phyloP scores from a whole-genome alignment of 768 basidiomycete species.

The Pleurotus tuber-regium region DNA sequence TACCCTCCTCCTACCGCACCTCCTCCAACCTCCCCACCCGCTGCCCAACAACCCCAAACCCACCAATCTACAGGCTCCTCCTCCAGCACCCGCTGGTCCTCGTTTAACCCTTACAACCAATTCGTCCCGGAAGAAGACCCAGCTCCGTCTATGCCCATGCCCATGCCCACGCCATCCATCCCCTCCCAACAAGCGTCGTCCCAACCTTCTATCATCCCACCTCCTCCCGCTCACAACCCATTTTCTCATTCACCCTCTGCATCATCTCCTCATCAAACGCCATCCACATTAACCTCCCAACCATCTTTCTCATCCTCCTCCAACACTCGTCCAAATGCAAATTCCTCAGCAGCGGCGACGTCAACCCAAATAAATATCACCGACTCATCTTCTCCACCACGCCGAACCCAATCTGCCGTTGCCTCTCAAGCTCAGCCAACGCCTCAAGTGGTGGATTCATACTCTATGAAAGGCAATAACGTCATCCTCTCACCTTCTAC shows the following conservation, averaged over 20 bases:
- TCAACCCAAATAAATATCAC: no score
- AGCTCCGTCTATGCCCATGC: background rate
- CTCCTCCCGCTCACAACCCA: background rate
- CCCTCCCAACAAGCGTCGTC: background rate
- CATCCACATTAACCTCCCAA: background rate
- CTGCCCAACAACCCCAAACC: background rate
- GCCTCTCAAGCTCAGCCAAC: background rate
- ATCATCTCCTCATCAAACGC: background rate
- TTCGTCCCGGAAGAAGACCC: background rate
- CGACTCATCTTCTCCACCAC: no score
- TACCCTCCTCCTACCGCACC: background rate
- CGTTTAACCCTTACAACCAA: conserved; percentile 8
- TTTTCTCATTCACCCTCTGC: no score
- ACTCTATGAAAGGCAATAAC: background rate
- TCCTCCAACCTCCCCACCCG: background rate
- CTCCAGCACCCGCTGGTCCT: conserved; percentile 1
- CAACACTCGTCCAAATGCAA: background rate
- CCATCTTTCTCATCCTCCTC: background rate
- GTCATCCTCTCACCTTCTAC: conserved; percentile 1
- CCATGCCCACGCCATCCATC: conserved; percentile 2
- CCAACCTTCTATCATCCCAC: background rate
- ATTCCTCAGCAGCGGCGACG: background rate
- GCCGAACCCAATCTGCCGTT: background rate
- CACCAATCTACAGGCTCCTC: background rate
- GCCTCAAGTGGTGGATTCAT: background rate